Evolutionary conservation across 2,329 filamentous ascomycete genomes (phyloP), one percentile per base, ranked within the genome.

Genomic region (Talaromyces sp.): DNA sequence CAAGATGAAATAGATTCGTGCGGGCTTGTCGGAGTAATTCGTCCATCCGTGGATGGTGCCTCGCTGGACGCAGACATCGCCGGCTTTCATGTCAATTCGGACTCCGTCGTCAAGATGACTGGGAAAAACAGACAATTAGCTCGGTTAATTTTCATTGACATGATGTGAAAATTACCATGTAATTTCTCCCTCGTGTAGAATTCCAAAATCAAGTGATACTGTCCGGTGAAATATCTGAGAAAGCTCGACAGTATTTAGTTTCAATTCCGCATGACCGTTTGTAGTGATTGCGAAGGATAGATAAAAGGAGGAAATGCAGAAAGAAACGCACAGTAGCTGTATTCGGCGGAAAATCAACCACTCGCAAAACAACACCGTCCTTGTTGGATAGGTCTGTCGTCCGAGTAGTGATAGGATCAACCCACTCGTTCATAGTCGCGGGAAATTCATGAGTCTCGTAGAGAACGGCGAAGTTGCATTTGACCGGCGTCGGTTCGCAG

Each of bases 281-380:
- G 16, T 7, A 3, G 16, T 16, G n/a, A 14, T 40, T 40, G 7
- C 5, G 2, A 18, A 7, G n/a, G 39, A 40, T 16, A 40, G 16
- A 39, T n/a, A 12, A 46, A 58, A 12, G 37, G 31, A 16, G 21
- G 16, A 23, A 23, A 33, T 12, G 4, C 5, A 33, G 8, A 8
- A 11, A 46, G 5, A 25, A 5, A 18, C 59, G 33, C 54, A 62
- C 60, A 12, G 60, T 62, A 40, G 40, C 52, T 11, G 52, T 57
- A 21, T 62, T 48, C 1, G 60, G 48, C 14, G 52, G 39, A 40
- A 62, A 62, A 48, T 62, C 60, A 9, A 62, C 60, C n/a, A 62
- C 60, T 44, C 60, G 35, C 33, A 62, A 33, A 6, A 62, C 52
- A 31, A 62, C 40, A 7, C 60, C 60, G 9, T 57, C 12, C 8